phyloP scores from a whole-genome alignment of 1,284 basidiomycete species.

The Vanrija sp. region DNA sequence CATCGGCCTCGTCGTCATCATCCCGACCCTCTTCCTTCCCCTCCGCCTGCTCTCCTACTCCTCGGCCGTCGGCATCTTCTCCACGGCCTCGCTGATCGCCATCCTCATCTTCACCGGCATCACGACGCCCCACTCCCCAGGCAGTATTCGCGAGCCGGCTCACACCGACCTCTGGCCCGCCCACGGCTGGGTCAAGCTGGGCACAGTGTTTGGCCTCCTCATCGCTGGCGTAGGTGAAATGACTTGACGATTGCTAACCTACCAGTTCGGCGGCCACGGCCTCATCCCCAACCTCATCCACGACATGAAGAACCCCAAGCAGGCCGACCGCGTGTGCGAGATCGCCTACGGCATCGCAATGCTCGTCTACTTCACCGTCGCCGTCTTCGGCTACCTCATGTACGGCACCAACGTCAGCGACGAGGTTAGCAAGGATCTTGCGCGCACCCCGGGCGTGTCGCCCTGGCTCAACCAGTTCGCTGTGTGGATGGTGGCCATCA shows the following conservation, averaged over 20 bases:
- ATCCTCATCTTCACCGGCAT: slow-evolving; percentile 79
- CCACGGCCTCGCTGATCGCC: slow-evolving; percentile 67
- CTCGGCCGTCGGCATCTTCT: slow-evolving; percentile 74
- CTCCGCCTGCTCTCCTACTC: slow-evolving; percentile 80
- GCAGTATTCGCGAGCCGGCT: slow-evolving; percentile 73
- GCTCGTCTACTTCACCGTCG: slow-evolving; percentile 72
- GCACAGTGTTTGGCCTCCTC: slow-evolving; percentile 77
- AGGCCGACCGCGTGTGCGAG: slow-evolving; percentile 56
- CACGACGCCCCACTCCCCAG: slow-evolving; percentile 59
- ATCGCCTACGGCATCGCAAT: slow-evolving; percentile 63
- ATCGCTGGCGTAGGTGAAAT: slow-evolving; percentile 63
- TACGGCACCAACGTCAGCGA: slow-evolving; percentile 79
- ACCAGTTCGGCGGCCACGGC: slow-evolving; percentile 43
- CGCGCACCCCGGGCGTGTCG: slow-evolving; percentile 71
- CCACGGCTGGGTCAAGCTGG: slow-evolving; percentile 60
- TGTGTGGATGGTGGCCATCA: slow-evolving; percentile 68
- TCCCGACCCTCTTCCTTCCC: slow-evolving; percentile 78
- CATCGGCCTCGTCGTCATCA: slow-evolving; percentile 63
- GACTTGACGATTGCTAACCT: not conserved
- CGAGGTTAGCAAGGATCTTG: slow-evolving; percentile 80
- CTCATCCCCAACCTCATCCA: slow-evolving; percentile 58
- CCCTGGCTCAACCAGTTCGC: slow-evolving; percentile 66
- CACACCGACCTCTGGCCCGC: slow-evolving; percentile 63
- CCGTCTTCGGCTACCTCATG: slow-evolving; percentile 84
- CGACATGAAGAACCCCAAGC: slow-evolving; percentile 81